Base-by-base conservation (phyloP, 148 eudicot species). In the Rhododendron simsii region DNA sequence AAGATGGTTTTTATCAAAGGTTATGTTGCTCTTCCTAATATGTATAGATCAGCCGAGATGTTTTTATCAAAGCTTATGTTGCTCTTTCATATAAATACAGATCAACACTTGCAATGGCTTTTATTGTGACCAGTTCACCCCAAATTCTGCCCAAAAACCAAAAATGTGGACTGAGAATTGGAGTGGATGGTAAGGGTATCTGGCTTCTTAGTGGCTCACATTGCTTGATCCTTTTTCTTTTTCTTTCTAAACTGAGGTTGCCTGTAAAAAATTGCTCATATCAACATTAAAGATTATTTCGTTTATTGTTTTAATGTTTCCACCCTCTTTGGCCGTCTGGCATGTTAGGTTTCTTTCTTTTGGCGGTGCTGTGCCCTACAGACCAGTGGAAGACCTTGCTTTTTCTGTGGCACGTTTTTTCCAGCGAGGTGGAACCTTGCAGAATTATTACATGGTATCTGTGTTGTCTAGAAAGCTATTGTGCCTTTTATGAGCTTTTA, bases 161-260 rank as follows among this genome's bases (percentile, higher is more conserved):
- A 95, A 93, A 83, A 81, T 97, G 89, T 97, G 99, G 98, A 95
- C 99, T 63, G 99, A 97, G 90, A 95, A 95, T 87, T 97, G 99
- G 99, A 97, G 89, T 84, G 99, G 99, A 88, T 97, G 99, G 99
- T 96, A 81, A 89, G 88, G 39, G n/a, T 79, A 48, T 82, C 50
- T 12, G 30, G 82, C 13, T 85, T 87, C 59, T 81, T 77, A 26
- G 18, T 81, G 9, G 21, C 65, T 74, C 61, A 59, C 39, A 3
- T 28, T 75, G 81, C 28, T 81, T 83, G 33, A n/a, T n/a, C 73
- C 73, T n/a, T n/a, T 65, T 65, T 3, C 2, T 20, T 59, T 59
- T 59, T 21, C 7, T 51, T 51, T 13, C 63, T 16, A 59, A 59
- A 50, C 18, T 44, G 57, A 82, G 13, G n/a, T 28, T 82, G 81